These are phyloP conservation scores for Poa pratensis DNA, from an alignment of 176 grass and related monocot genomes.

Conservation along the genomic window DNA sequence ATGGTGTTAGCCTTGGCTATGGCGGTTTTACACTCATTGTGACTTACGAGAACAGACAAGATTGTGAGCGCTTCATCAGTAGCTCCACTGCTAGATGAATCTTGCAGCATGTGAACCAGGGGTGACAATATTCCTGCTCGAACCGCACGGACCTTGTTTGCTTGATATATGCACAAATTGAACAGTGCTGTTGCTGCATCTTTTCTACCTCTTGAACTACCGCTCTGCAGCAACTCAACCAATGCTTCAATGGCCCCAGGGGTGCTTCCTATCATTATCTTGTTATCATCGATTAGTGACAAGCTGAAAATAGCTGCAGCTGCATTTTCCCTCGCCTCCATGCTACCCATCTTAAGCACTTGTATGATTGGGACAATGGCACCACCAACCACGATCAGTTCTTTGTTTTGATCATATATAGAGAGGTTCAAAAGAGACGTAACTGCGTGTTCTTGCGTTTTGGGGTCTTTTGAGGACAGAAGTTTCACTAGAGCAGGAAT, in stretches of 20 bases:
- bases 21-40: conserved; percentile 86
- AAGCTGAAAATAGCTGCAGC: conserved; percentile 94
- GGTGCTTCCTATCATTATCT: conserved; percentile 90
- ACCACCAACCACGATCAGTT: conserved; percentile 82
- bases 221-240: conserved; percentile 78
- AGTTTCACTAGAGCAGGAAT: conserved; percentile 79
- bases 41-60: conserved; percentile 87
- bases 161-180: conserved; percentile 95
- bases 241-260: conserved; percentile 81
- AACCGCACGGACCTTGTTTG: conserved; percentile 87
- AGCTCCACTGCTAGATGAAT: conserved; percentile 68
- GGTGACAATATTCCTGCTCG: conserved; percentile 76
- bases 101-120: conserved; percentile 85
- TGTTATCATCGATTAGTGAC: conserved; percentile 92
- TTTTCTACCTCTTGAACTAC: conserved; percentile 81
- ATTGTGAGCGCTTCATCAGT: conserved; percentile 87
- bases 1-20: conserved; percentile 83
- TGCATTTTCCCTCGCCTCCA: conserved; percentile 98
- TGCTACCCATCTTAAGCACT: conserved; percentile 71
- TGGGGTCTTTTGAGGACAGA: conserved; percentile 74
- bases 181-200: conserved; percentile 95
- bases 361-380: conserved; percentile 85
- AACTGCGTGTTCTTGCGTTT: conserved; percentile 93
- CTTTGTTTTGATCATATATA: conserved; percentile 98
- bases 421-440: conserved; percentile 89